phyloP scores from a whole-genome alignment of 2,329 filamentous ascomycete genomes.

The Sclerotinia glacialis region DNA sequence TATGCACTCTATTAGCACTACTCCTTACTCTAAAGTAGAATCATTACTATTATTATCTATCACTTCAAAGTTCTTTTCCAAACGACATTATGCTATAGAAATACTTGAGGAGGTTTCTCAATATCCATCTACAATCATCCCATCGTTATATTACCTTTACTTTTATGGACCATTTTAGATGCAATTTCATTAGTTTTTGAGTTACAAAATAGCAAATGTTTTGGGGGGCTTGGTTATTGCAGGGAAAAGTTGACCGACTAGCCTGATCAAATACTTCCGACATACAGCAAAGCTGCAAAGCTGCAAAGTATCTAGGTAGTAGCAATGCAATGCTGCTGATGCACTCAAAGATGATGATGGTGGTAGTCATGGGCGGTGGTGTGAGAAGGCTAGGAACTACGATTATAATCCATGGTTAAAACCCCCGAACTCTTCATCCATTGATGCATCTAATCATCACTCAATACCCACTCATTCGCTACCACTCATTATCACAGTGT shows the following conservation, averaged over 20 bases:
- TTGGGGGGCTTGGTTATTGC: slow-evolving; percentile 1
- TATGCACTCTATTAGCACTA: slow-evolving; percentile 3
- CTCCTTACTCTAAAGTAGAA: no score
- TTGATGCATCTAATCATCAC: background rate
- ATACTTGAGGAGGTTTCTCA: background rate
- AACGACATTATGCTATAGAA: background rate
- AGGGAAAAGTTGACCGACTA: slow-evolving; percentile 15
- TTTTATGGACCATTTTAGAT: background rate
- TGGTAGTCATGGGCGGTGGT: background rate
- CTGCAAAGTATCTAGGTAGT: slow-evolving; percentile 1
- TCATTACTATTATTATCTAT: background rate
- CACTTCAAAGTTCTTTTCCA: background rate
- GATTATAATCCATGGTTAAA: slow-evolving; percentile 7
- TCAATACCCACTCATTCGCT: background rate
- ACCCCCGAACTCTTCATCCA: slow-evolving; percentile 7
- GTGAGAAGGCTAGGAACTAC: slow-evolving; percentile 6
- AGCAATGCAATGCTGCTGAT: slow-evolving; percentile 2
- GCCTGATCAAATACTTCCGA: slow-evolving; percentile 8
- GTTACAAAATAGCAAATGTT: background rate
- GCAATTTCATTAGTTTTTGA: background rate
- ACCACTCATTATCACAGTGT: background rate
- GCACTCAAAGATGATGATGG: background rate
- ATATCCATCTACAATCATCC: background rate
- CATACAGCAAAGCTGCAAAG: slow-evolving; percentile 5
- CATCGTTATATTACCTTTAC: background rate